Base-by-base conservation (phyloP, 192 early-diverging fungal genomes). In the Backusella tarrabulga region DNA sequence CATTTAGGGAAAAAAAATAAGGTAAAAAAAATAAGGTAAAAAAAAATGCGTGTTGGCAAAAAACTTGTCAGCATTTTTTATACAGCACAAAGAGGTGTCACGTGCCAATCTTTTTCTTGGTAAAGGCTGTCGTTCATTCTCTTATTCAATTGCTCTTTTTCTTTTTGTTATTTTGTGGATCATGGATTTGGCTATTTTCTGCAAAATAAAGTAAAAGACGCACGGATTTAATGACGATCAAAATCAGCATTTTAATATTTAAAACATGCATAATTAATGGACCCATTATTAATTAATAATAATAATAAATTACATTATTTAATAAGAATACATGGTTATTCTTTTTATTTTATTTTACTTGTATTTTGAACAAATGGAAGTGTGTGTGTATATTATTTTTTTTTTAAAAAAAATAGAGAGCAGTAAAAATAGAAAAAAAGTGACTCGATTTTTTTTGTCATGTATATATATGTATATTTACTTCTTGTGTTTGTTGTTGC, bases 401-500 rank as follows among this genome's bases (percentile, higher is more conserved):
- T 54, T 54, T 54, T 50, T 5, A 15, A 15, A 50, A 50, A 50
- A 5, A 50, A 50, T 12, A 14, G 6, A 54, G 21, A 32, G 32
- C 32, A 54, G 21, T 21, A 54, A 54, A 21, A 54, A 21, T 21
- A 54, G 32, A 54, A 54, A 54, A 54, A 21, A 54, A 54, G 21
- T 21, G 19, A 4, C 6, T 54, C n/a, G 6, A 23, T 60, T 21
- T 60, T 60, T 23, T 50, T 50, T 50, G 14, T 12, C n/a, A 60
- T 60, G 54, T 60, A 60, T 60, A 60, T 60, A 60, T 60, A 60
- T 60, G 23, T 26, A 60, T 50, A 50, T 19, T 60, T 60, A 60
- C 54, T 60, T 60, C 54, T 60, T 60, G 6, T 54, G 52, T 60
- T 69, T 90, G 79, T 96, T 96, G 44, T 81, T 87, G 11, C 93